Evolutionary conservation across 2,329 filamentous ascomycete genomes (phyloP).

Genomic region (Ilyonectria robusta): DNA sequence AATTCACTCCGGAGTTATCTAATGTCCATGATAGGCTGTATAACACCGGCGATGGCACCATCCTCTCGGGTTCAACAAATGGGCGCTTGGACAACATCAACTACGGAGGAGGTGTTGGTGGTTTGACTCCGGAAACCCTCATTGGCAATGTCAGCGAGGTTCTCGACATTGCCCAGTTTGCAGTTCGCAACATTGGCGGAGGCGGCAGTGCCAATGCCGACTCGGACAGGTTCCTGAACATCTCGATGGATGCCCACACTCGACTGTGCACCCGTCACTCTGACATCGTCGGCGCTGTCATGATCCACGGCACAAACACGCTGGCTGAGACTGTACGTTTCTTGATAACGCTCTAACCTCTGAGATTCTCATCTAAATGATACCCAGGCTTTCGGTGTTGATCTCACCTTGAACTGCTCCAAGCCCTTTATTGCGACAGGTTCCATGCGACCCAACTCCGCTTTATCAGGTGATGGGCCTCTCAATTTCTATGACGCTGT

Average conservation of each 20-base stretch:
- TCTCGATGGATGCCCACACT: conserved; percentile 9
- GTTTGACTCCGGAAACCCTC: conserved; percentile 14
- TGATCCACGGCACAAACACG: conserved; percentile 17
- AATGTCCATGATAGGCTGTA: not conserved
- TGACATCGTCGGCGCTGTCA: conserved; percentile 14
- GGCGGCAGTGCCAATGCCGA: conserved; percentile 10
- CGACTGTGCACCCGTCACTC: conserved; percentile 11
- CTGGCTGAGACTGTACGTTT: conserved; percentile 9
- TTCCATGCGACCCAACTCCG: conserved; percentile 8
- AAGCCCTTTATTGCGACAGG: conserved; percentile 12
- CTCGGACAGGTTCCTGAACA: conserved; percentile 4
- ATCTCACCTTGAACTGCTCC: conserved; percentile 14
- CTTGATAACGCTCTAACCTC: not conserved
- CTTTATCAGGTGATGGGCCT: not conserved
- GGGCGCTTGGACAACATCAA: conserved; percentile 15
- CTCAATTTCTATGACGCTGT: conserved; percentile 10
- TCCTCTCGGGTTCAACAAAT: conserved; percentile 5
- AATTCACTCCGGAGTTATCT: not conserved
- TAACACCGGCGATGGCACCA: conserved; percentile 11
- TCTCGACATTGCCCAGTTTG: conserved; percentile 14
- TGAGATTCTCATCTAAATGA: not conserved
- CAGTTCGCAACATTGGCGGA: conserved; percentile 10
- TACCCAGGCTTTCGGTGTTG: conserved; percentile 9
- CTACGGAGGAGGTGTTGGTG: conserved; percentile 5
- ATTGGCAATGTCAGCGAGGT: conserved; percentile 17